phyloP scores from a whole-genome alignment of 495 filamentous ascomycete genomes.

The Sporormia fimetaria region DNA sequence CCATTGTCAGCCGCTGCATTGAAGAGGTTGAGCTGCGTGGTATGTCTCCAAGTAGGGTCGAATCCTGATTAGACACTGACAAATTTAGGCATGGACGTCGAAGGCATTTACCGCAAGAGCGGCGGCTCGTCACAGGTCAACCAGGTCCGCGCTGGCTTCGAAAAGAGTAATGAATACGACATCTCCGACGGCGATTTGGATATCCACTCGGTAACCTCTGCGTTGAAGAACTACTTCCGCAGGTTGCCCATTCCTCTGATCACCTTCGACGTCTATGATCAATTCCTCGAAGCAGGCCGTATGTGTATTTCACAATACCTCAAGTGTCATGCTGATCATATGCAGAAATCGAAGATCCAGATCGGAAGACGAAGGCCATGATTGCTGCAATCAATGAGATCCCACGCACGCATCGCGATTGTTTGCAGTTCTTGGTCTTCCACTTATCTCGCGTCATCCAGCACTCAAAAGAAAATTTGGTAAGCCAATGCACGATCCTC shows the following conservation, averaged over 20 bases:
- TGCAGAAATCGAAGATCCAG: slow-evolving; percentile 42
- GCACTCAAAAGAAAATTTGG: slow-evolving; percentile 68
- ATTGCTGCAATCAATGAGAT: slow-evolving; percentile 61
- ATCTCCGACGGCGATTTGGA: slow-evolving; percentile 89
- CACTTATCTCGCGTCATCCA: slow-evolving; percentile 82
- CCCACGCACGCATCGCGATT: slow-evolving; percentile 71
- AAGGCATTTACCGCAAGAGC: slow-evolving; percentile 97
- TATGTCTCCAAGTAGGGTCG: slow-evolving; percentile 24
- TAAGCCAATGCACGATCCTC: slow-evolving; percentile 28
- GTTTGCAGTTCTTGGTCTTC: slow-evolving; percentile 87
- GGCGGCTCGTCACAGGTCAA: slow-evolving; percentile 83
- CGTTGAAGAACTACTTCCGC: slow-evolving; percentile 95
- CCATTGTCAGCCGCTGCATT: slow-evolving; percentile 86
- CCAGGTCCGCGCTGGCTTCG: slow-evolving; percentile 78
- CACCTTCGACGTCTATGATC: slow-evolving; percentile 86
- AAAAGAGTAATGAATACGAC: slow-evolving; percentile 70
- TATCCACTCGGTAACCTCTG: slow-evolving; percentile 91
- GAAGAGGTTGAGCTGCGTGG: slow-evolving; percentile 89
- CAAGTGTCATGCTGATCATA: slow-evolving; percentile 17
- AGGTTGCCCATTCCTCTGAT: slow-evolving; percentile 85
- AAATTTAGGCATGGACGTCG: slow-evolving; percentile 79
- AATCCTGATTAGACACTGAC: not conserved
- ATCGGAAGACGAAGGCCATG: slow-evolving; percentile 55
- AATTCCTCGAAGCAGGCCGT: slow-evolving; percentile 67
- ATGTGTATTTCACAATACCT: slow-evolving; percentile 27